phyloP scores from a whole-genome alignment of 192 early-diverging fungal genomes.

The Umbelopsis isabellina region DNA sequence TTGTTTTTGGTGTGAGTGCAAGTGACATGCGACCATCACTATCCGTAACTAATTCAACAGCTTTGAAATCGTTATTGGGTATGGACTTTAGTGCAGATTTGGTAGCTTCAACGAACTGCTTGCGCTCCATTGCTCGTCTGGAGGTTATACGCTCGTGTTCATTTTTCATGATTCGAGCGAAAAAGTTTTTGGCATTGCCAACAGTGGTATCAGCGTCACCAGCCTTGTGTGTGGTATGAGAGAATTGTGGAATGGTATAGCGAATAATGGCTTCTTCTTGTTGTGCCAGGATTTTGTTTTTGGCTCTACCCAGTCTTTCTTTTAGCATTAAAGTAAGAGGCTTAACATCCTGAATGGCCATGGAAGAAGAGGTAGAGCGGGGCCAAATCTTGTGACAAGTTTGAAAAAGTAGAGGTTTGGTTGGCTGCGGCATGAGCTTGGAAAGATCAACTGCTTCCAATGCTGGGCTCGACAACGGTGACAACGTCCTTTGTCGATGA shows the following conservation, averaged over 20 bases:
- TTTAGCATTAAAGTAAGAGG: slow-evolving; percentile 9
- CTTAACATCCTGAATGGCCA: background rate
- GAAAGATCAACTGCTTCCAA: slow-evolving; percentile 11
- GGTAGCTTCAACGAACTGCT: slow-evolving; percentile 6
- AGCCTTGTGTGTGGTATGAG: slow-evolving; percentile 13
- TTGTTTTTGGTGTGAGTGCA: background rate
- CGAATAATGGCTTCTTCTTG: background rate
- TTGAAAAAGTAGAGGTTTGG: slow-evolving; percentile 19
- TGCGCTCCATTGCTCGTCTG: background rate
- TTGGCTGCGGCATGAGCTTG: background rate
- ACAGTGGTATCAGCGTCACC: slow-evolving; percentile 9
- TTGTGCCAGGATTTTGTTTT: background rate
- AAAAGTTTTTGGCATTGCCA: slow-evolving; percentile 22
- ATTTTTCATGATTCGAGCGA: background rate
- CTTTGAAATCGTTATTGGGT: slow-evolving; percentile 8
- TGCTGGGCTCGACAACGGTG: background rate
- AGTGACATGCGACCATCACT: slow-evolving; percentile 14
- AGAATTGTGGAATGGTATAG: slow-evolving; percentile 5
- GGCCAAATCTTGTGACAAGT: slow-evolving; percentile 22
- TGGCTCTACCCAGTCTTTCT: slow-evolving; percentile 7
- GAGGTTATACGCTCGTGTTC: background rate
- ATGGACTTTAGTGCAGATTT: background rate
- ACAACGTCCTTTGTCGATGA: background rate
- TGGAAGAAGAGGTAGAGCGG: background rate
- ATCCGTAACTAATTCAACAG: slow-evolving; percentile 12